Percentiles rank a stretch among this genome's conserved stretches.
Conservation (phyloP, 768 basidiomycete species). For the Russula virescens region DNA sequence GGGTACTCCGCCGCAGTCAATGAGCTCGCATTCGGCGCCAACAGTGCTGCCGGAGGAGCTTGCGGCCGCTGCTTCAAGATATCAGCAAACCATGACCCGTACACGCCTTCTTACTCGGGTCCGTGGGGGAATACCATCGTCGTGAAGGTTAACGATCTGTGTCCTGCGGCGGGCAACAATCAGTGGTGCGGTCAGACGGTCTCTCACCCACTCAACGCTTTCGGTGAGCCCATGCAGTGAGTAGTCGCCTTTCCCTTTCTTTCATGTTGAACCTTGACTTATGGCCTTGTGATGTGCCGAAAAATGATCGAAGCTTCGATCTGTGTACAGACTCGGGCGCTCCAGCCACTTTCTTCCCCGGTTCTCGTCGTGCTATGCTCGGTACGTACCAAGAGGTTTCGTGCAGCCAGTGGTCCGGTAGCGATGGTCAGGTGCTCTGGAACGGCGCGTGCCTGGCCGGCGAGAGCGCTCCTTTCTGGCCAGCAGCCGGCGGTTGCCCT, state of each 20-base stretch:
- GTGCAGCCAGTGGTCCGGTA: slow-evolving; percentile 52
- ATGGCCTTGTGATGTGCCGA: neutral
- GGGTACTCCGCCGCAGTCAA: slow-evolving; percentile 55
- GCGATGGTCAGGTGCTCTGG: slow-evolving; percentile 42
- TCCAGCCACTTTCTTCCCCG: slow-evolving; percentile 48
- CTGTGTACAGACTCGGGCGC: slow-evolving; percentile 56
- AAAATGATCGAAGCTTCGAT: slow-evolving; percentile 42
- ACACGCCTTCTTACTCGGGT: slow-evolving; percentile 43
- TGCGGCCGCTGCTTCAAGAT: slow-evolving; percentile 57
- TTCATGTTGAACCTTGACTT: no score
- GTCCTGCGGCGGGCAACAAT: slow-evolving; percentile 33
- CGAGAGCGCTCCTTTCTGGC: slow-evolving; percentile 47
- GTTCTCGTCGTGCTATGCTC: slow-evolving; percentile 49
- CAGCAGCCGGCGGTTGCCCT: slow-evolving; percentile 44
- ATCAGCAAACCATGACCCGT: slow-evolving; percentile 47
- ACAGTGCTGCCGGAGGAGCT: slow-evolving; percentile 49
- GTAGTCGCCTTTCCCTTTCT: slow-evolving; percentile 21
- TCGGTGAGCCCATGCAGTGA: slow-evolving; percentile 44
- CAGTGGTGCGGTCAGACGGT: slow-evolving; percentile 50
- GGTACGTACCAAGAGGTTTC: slow-evolving; percentile 51
- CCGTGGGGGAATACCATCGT: slow-evolving; percentile 47
- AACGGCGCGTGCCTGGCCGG: slow-evolving; percentile 48
- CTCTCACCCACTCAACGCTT: slow-evolving; percentile 36
- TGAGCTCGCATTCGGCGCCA: slow-evolving; percentile 50
- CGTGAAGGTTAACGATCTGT: slow-evolving; percentile 44